phyloP scores from a whole-genome alignment of 495 filamentous ascomycete species.

The Penicillium longicatenatum region DNA sequence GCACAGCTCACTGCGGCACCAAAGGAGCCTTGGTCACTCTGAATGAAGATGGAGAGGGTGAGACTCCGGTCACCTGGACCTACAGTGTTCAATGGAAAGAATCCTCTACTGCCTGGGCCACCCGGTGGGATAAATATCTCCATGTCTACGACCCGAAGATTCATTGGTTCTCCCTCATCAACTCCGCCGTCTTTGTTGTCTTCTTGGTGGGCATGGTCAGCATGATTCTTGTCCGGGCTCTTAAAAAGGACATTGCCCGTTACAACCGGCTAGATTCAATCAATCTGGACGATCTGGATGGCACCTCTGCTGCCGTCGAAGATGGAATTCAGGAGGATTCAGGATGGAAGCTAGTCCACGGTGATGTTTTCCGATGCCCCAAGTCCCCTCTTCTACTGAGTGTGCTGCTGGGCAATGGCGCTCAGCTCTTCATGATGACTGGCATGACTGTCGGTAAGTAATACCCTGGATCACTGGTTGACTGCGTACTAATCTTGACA shows the following conservation, averaged over 20 bases:
- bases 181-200: conserved; percentile 88
- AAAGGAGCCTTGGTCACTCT: conserved; percentile 56
- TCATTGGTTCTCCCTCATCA: conserved; percentile 97
- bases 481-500: conserved; percentile 20
- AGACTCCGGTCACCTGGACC: conserved; percentile 78
- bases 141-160: conserved; percentile 95
- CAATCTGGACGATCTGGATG: conserved; percentile 79
- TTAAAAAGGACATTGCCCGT: conserved; percentile 91
- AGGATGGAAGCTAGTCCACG: conserved; percentile 97
- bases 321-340: conserved; percentile 97
- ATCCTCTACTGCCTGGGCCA: conserved; percentile 86
- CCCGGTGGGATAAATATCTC: conserved; percentile 96
- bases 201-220: conserved; percentile 89
- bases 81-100: conserved; percentile 87
- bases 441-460: conserved; percentile 76
- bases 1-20: conserved; percentile 62
- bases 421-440: conserved; percentile 96
- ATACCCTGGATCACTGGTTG: background rate
- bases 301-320: conserved; percentile 70
- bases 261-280: conserved; percentile 92
- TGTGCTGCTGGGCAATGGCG: conserved; percentile 88
- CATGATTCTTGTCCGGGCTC: conserved; percentile 81
- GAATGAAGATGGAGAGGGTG: conserved; percentile 53
- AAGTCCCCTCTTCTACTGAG: conserved; percentile 79
- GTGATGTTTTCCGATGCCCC: conserved; percentile 93